Conservation (phyloP, 225 moss, liverwort and hornwort genomes). For the Antitrichia curtipendula region DNA sequence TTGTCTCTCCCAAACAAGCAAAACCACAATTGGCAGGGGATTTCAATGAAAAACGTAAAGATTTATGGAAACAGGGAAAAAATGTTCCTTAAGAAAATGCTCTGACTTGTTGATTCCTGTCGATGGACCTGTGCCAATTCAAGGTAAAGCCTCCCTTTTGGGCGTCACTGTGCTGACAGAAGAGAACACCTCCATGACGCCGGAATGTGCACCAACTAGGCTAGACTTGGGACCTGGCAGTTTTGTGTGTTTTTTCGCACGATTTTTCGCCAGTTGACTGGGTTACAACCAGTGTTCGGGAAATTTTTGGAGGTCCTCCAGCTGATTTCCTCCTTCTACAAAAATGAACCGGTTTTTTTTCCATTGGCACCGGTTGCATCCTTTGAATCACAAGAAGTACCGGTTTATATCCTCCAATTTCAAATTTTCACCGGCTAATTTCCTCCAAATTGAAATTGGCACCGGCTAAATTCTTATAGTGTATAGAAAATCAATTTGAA, state of each 20-base stretch:
- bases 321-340: no score
- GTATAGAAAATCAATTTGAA: no score
- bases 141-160: not conserved
- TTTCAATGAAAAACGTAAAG: not conserved
- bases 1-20: not conserved
- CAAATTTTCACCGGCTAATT: no score
- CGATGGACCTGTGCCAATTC: not conserved
- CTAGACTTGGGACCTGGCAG: not conserved
- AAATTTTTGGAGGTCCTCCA: no score
- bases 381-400: no score
- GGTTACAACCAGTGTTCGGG: no score
- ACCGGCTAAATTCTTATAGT: no score
- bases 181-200: not conserved
- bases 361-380: no score
- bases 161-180: not conserved
- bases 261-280: not conserved
- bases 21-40: not conserved
- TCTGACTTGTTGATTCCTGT: not conserved
- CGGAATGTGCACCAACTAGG: not conserved
- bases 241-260: not conserved
- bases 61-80: no score
- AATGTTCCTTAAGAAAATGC: not conserved
- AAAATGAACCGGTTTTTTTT: no score
- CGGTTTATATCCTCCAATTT: no score
- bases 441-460: no score